These are phyloP conservation scores for Auricularia sp. DNA, from an alignment of 768 basidiomycete species.

Conservation along the genomic window DNA sequence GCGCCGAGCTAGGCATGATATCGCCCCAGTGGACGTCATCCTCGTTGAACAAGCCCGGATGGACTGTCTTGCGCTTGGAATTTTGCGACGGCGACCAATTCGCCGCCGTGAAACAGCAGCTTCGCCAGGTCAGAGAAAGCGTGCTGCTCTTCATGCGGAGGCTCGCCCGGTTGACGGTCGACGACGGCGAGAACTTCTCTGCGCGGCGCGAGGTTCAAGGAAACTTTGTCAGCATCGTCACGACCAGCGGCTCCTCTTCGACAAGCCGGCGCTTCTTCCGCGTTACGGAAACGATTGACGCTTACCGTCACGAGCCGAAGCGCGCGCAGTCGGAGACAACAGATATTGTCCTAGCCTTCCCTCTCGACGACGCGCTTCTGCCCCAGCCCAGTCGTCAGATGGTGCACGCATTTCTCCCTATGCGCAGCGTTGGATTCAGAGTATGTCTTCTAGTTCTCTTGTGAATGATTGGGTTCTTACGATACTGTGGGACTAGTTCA, in stretches of 20 bases:
- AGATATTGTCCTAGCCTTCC: constrained; percentile 16
- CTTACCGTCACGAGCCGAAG: constrained; percentile 9
- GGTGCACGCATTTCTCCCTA: constrained; percentile 18
- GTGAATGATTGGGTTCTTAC: not conserved
- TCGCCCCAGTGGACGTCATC: constrained; percentile 10
- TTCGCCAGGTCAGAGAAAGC: constrained; percentile 12
- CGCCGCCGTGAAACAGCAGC: constrained; percentile 9
- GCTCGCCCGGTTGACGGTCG: constrained; percentile 10
- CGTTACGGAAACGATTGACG: not conserved
- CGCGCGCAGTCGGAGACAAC: constrained; percentile 11
- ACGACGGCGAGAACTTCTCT: not conserved
- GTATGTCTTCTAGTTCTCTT: constrained; percentile 7
- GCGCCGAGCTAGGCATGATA: constrained; percentile 16
- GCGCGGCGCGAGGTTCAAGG: not conserved
- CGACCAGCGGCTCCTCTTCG: not conserved
- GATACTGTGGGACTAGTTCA: constrained; percentile 12
- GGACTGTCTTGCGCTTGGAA: constrained; percentile 15
- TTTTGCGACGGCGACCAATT: constrained; percentile 6
- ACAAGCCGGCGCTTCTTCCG: not conserved
- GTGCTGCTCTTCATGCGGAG: constrained; percentile 17
- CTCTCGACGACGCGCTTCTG: constrained; percentile 7
- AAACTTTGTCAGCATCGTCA: not conserved
- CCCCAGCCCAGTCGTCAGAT: constrained; percentile 11
- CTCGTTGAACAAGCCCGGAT: constrained; percentile 6
- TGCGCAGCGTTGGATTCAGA: constrained; percentile 14